Conservation (phyloP, 352 stramenopile species). For the Hyaloperonospora arabidopsidis region DNA sequence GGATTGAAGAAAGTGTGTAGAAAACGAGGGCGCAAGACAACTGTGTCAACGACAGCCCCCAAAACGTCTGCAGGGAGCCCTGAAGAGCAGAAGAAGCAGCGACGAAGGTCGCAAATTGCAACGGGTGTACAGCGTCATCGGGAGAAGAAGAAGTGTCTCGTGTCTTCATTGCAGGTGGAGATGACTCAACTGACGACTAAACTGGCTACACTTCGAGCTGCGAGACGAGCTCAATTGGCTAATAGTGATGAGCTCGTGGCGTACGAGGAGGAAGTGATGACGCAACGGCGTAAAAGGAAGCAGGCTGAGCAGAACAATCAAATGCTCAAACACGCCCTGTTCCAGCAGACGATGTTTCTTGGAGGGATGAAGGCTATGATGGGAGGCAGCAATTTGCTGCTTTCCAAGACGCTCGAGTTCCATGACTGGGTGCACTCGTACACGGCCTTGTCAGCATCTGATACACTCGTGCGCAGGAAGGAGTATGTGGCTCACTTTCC, state of each 20-base stretch:
- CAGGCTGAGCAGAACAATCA: constrained; percentile 48
- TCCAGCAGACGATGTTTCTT: constrained; percentile 57
- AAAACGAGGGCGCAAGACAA: constrained; percentile 13
- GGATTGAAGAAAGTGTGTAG: constrained; percentile 5
- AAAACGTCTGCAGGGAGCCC: constrained; percentile 25
- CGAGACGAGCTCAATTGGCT: constrained; percentile 33
- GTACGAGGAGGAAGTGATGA: constrained; percentile 55
- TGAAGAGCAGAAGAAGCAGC: constrained; percentile 55
- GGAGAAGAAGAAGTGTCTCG: constrained; percentile 61
- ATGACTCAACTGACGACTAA: constrained; percentile 34
- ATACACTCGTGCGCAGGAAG: constrained; percentile 24
- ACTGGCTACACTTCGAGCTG: constrained; percentile 32
- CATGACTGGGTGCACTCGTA: constrained; percentile 75
- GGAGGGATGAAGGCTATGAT: constrained; percentile 44
- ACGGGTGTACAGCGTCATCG: constrained; percentile 56
- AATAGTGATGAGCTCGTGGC: constrained; percentile 43
- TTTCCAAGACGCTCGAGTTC: constrained; percentile 48
- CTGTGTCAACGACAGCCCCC: background rate
- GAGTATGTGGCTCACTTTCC: constrained; percentile 48
- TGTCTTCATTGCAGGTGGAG: constrained; percentile 42
- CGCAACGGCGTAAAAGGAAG: constrained; percentile 51
- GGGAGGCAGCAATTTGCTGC: constrained; percentile 25
- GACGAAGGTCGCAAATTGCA: constrained; percentile 50
- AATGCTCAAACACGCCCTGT: constrained; percentile 54
- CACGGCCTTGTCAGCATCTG: constrained; percentile 35